A percentile compares a stretch with the other conserved stretches of the same genome.
These are phyloP conservation scores for Aspergillus texensis DNA, from an alignment of 2,329 filamentous ascomycete genomes.

Conservation along the genomic window DNA sequence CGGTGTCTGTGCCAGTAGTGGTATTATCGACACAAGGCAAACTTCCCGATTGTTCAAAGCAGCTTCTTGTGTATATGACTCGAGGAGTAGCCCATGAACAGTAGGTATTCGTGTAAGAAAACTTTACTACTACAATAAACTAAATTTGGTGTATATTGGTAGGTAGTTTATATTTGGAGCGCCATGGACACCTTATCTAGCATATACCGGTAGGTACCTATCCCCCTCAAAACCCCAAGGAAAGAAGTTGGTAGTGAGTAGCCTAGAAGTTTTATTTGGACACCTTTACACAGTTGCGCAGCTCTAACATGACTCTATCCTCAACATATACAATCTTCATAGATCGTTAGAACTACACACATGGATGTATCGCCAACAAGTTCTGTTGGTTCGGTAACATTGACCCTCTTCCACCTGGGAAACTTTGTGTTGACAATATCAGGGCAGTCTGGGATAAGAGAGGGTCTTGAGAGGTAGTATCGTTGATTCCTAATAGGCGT, in stretches of 20 bases:
- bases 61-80: neutral
- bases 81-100: neutral
- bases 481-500: no score
- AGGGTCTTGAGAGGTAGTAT: no score
- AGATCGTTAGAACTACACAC: neutral
- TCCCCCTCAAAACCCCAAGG: neutral
- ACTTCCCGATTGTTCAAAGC: no score
- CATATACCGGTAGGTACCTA: neutral
- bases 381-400: neutral
- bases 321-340: neutral
- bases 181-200: neutral
- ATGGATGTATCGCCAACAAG: neutral
- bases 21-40: neutral
- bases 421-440: neutral
- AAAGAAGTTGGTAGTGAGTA: neutral
- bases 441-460: no score
- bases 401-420: neutral
- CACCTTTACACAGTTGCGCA: neutral
- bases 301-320: neutral
- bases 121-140: neutral
- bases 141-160: neutral
- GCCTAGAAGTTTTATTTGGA: neutral
- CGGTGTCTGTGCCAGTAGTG: neutral
- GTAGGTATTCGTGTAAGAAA: neutral
- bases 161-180: neutral